Conservation (phyloP, 352 stramenopile genomes). For the Globisporangium emineosum region DNA sequence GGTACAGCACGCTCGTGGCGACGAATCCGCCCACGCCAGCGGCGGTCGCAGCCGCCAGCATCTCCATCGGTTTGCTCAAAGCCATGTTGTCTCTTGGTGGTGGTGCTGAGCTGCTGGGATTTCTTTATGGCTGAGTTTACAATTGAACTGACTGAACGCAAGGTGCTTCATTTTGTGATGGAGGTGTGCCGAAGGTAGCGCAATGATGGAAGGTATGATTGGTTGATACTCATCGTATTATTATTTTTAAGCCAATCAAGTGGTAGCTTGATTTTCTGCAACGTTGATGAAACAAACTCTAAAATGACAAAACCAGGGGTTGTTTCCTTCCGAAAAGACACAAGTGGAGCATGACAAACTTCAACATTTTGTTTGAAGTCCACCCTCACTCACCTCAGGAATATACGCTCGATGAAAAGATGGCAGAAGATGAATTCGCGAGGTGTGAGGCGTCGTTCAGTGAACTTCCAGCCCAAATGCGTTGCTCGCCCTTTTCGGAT, state of each 20-base stretch:
- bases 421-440: neutral
- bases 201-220: neutral
- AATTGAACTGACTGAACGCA: neutral
- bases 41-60: constrained; percentile 71
- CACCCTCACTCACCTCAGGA: too few species aligned
- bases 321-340: neutral
- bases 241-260: neutral
- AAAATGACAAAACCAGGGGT: neutral
- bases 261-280: neutral
- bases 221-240: neutral
- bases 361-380: neutral
- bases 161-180: neutral
- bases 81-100: constrained; percentile 27
- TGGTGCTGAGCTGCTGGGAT: neutral
- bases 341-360: neutral
- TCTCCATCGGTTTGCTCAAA: constrained; percentile 84
- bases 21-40: constrained; percentile 76
- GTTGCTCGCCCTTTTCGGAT: too few species aligned
- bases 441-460: too few species aligned
- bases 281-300: neutral
- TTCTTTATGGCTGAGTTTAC: neutral
- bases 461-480: too few species aligned
- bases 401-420: too few species aligned
- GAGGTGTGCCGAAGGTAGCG: neutral
- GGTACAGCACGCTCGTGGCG: constrained; percentile 76